Percentiles rank a stretch among this genome's conserved stretches.
These are phyloP conservation scores for Tuber indicum DNA, from an alignment of 495 filamentous ascomycete genomes.

Conservation along the genomic window DNA sequence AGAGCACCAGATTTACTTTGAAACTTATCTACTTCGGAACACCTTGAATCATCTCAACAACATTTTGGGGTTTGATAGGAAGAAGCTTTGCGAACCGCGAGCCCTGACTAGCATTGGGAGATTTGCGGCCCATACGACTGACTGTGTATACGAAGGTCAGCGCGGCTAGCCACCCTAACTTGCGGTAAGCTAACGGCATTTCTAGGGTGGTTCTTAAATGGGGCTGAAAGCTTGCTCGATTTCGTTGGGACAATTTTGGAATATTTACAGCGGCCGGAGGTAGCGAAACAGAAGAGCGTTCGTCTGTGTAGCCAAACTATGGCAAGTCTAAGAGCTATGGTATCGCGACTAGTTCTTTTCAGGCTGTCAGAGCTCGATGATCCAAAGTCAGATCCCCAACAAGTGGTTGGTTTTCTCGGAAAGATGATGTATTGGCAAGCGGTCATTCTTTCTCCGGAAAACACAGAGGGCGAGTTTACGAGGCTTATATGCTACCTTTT, in stretches of 20 bases:
- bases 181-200: neutral
- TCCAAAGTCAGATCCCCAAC: slow-evolving; percentile 49
- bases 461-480: slow-evolving; percentile 67
- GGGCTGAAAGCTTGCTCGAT: slow-evolving; percentile 72
- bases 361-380: slow-evolving; percentile 77
- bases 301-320: slow-evolving; percentile 78
- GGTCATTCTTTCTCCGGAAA: slow-evolving; percentile 69
- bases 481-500: slow-evolving; percentile 82
- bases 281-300: slow-evolving; percentile 73
- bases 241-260: slow-evolving; percentile 80
- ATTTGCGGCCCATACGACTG: slow-evolving; percentile 69
- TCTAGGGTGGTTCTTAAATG: slow-evolving; percentile 60
- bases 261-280: slow-evolving; percentile 77
- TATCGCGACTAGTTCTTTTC: slow-evolving; percentile 70
- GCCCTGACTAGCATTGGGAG: slow-evolving; percentile 78
- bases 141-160: slow-evolving; percentile 93
- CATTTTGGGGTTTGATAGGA: slow-evolving; percentile 61
- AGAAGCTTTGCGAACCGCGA: slow-evolving; percentile 69
- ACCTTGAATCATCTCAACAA: slow-evolving; percentile 65
- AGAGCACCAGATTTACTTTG: slow-evolving; percentile 90
- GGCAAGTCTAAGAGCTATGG: slow-evolving; percentile 61
- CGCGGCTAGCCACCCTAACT: neutral
- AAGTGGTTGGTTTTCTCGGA: slow-evolving; percentile 63
- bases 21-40: slow-evolving; percentile 76
- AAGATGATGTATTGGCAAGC: slow-evolving; percentile 94